Evolutionary conservation across 2,329 filamentous ascomycete genomes (phyloP).

Genomic region (Trichophyton benhamiae): DNA sequence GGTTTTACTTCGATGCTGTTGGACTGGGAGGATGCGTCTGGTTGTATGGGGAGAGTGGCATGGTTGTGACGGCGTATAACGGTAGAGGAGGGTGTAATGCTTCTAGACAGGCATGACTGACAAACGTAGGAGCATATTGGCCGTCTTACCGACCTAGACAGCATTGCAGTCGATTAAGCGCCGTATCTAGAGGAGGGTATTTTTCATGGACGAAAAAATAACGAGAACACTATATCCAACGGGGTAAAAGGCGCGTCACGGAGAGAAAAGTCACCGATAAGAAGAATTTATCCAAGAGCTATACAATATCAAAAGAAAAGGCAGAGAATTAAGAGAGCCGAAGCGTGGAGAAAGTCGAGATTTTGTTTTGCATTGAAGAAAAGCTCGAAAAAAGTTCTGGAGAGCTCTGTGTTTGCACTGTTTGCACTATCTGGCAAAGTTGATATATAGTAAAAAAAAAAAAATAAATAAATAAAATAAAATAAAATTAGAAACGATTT

Average conservation of each 20-base stretch:
- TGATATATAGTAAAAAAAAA: background rate
- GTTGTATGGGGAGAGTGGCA: background rate
- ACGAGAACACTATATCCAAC: background rate
- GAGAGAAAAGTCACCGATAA: background rate
- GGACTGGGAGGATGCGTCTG: background rate
- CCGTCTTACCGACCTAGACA: constrained; percentile 27
- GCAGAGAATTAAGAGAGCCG: background rate
- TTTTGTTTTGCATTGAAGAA: background rate
- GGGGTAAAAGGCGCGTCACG: background rate
- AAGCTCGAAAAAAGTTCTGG: background rate
- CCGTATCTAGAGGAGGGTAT: background rate
- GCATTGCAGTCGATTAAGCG: constrained; percentile 19
- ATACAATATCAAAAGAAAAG: background rate
- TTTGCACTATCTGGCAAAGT: background rate
- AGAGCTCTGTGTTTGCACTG: background rate
- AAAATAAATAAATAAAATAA: background rate
- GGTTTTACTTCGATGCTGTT: background rate
- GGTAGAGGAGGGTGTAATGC: background rate
- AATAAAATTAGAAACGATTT: background rate
- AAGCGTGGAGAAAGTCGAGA: background rate
- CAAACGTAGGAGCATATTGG: constrained; percentile 26
- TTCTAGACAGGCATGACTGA: constrained; percentile 19
- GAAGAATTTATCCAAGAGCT: background rate
- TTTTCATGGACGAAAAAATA: background rate
- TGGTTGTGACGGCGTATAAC: background rate